Percentiles rank a stretch among this genome's conserved stretches.
Evolutionary conservation across 306 rosid genomes (phyloP).

Genomic region (Ammopiptanthus mongolicus): DNA sequence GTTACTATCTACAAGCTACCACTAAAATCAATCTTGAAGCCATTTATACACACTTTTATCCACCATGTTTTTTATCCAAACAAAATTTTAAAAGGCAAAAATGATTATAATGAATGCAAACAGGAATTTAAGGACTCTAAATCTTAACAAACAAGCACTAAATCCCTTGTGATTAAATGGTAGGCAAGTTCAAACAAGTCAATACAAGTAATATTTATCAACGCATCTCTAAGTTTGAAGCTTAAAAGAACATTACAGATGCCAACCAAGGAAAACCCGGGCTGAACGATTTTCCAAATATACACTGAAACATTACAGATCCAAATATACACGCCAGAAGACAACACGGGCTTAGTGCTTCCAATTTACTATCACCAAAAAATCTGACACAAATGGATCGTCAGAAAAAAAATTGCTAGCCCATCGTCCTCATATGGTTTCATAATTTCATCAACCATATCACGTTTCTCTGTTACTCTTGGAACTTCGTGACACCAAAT

Average conservation of each 20-base stretch:
- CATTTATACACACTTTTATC: no score
- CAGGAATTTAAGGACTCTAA: no score
- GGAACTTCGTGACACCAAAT: slow-evolving; percentile 14
- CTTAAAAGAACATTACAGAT: not conserved
- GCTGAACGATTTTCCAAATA: not conserved
- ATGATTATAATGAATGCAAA: no score
- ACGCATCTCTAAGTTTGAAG: not conserved
- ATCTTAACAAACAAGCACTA: no score
- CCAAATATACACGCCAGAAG: not conserved
- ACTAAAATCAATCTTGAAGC: no score
- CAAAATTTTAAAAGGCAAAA: no score
- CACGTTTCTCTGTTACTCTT: slow-evolving; percentile 12
- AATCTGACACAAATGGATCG: not conserved
- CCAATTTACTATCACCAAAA: not conserved
- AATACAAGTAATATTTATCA: not conserved
- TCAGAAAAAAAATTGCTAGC: not conserved
- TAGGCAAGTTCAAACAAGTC: not conserved
- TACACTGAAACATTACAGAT: not conserved
- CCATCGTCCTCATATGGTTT: not conserved
- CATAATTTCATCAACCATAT: not conserved
- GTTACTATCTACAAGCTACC: no score
- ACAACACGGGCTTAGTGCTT: not conserved
- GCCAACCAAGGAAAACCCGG: not conserved
- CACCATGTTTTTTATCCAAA: no score
- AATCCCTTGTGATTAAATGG: not conserved